Evolutionary conservation across 2,329 filamentous ascomycete genomes (phyloP).

Genomic region (Ascochyta koolunga): DNA sequence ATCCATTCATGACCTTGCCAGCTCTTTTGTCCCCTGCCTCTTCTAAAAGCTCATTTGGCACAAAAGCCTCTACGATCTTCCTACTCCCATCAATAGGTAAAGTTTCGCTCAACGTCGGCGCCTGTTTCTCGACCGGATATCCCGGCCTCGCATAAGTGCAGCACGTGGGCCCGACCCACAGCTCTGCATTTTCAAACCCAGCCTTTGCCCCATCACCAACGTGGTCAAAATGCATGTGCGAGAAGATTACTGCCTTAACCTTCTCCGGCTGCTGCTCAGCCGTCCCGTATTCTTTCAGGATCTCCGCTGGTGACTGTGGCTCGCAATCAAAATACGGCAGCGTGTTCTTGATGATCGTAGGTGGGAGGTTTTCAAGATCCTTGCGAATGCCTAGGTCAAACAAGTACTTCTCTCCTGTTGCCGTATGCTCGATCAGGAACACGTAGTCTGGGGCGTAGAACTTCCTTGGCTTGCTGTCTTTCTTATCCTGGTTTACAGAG

Average conservation of each 20-base stretch:
- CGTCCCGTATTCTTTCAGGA: slow-evolving; percentile 33
- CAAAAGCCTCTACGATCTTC: slow-evolving; percentile 48
- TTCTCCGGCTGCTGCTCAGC: slow-evolving; percentile 45
- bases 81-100: slow-evolving; percentile 51
- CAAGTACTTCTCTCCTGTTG: slow-evolving; percentile 49
- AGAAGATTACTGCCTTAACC: slow-evolving; percentile 50
- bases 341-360: slow-evolving; percentile 49
- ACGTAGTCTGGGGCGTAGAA: slow-evolving; percentile 41
- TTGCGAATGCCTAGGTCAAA: slow-evolving; percentile 63
- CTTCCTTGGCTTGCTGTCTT: slow-evolving; percentile 22
- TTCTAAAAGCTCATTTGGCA: slow-evolving; percentile 38
- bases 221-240: slow-evolving; percentile 51
- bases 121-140: slow-evolving; percentile 32
- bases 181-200: slow-evolving; percentile 44
- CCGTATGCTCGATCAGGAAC: slow-evolving; percentile 37
- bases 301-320: slow-evolving; percentile 35
- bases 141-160: slow-evolving; percentile 41
- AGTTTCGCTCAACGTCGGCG: slow-evolving; percentile 48
- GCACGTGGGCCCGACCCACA: slow-evolving; percentile 48
- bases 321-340: slow-evolving; percentile 47
- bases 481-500: slow-evolving; percentile 47
- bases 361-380: slow-evolving; percentile 51
- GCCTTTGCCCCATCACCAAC: slow-evolving; percentile 48
- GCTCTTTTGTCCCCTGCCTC: slow-evolving; percentile 30
- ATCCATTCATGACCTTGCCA: slow-evolving; percentile 31